Evolutionary conservation across 2,329 filamentous ascomycete species (phyloP), one percentile per base, ranked within the genome.

Genomic region (Cytospora piceae): DNA sequence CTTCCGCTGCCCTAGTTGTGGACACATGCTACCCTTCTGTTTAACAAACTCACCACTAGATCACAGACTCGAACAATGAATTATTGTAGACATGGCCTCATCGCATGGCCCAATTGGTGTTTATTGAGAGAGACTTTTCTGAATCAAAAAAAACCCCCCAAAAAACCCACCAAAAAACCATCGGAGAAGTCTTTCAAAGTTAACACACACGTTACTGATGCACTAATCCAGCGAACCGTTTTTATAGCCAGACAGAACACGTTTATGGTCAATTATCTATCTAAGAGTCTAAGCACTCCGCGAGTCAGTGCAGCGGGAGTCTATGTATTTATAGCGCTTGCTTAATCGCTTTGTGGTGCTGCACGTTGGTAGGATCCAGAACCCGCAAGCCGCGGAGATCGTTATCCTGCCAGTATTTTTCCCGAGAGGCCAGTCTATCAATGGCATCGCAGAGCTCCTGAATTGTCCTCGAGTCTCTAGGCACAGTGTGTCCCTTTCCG

Each of bases 401-500:
- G 2, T 12, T 24, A 49, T 12, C n/a, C n/a, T 49, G n/a, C 46
- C 46, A 49, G 3, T 14, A 3, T 2, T 24, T n/a, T 2, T n/a
- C 46, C n/a, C 46, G n/a, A 12, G 46, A 22, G 11, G n/a, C n/a
- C 7, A 49, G n/a, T 14, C 46, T 49, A 24, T 49, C 46, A 24
- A 49, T 49, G 4, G 46, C n/a, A 49, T 49, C 46, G 5, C 46
- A 49, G n/a, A 49, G 46, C 58, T 79, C 77, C 14, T 69, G 69
- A 11, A 78, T 69, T 1, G 74, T 77, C 29, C 73, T 70, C 52
- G 72, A 70, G 54, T 72, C 72, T 17, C 75, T 71, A 8, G 80
- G 79, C 11, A 81, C 70, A 2, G 75, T 75, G 68, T 81, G 80
- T 0, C 80, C 80, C 37, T 78, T 77, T 0, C 76, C 79, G 59